Percentiles rank a stretch among this genome's conserved stretches.
Conservation (phyloP, 2,329 filamentous ascomycete species). For the Pseudopithomyces maydicus region DNA sequence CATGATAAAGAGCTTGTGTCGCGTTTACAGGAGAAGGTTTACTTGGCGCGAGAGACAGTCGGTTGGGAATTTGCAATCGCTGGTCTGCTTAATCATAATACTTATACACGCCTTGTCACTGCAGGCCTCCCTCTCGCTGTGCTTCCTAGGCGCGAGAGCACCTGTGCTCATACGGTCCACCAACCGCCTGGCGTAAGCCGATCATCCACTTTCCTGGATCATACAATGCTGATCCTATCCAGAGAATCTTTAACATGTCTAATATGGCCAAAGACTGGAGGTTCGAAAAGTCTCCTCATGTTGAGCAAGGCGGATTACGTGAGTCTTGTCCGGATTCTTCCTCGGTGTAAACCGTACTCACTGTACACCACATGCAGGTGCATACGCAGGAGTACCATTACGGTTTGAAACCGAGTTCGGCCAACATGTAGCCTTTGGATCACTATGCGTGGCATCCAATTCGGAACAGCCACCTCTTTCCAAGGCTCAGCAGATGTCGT, state of each 20-base stretch:
- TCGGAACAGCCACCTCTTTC: conserved; percentile 40
- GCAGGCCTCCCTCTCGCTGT: conserved; percentile 49
- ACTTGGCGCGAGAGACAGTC: conserved; percentile 48
- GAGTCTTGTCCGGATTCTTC: not conserved
- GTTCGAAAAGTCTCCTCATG: conserved; percentile 49
- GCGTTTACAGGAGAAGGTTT: conserved; percentile 50
- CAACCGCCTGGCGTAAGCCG: conserved; percentile 33
- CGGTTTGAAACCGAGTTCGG: conserved; percentile 49
- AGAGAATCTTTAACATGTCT: conserved; percentile 49
- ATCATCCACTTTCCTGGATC: conserved; percentile 21
- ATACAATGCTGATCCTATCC: conserved; percentile 2
- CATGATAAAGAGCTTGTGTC: conserved; percentile 50
- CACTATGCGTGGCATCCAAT: conserved; percentile 50
- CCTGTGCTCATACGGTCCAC: conserved; percentile 53
- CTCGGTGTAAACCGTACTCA: not conserved
- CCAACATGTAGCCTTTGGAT: conserved; percentile 48
- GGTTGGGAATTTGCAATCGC: conserved; percentile 55
- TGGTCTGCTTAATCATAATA: conserved; percentile 51
- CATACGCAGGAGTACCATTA: conserved; percentile 50
- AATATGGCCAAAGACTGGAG: conserved; percentile 54
- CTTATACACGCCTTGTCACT: conserved; percentile 52
- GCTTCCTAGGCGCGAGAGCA: conserved; percentile 52
- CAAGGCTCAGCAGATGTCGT: conserved; percentile 33
- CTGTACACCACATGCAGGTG: conserved; percentile 8
- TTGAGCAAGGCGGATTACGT: conserved; percentile 46